phyloP scores from a whole-genome alignment of 495 filamentous ascomycete genomes.

The Lichina pygmaea region DNA sequence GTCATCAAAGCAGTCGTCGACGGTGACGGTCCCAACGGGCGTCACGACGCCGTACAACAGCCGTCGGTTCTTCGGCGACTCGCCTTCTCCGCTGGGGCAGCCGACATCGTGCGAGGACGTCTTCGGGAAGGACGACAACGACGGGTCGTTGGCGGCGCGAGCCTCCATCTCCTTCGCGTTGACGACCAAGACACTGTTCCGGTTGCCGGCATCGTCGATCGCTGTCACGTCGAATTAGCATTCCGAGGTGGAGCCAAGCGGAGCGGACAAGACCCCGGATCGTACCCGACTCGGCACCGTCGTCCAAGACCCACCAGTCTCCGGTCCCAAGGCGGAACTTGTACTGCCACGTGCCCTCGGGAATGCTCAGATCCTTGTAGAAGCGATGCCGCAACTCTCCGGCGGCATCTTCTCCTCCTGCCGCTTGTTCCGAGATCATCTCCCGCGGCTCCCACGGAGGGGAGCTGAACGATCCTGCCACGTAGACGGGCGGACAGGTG shows the following conservation, averaged over 20 bases:
- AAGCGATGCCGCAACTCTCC: conserved; percentile 12
- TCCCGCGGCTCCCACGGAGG: conserved; percentile 35
- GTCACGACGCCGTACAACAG: too few species aligned
- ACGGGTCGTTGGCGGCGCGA: background rate
- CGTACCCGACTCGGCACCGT: conserved; percentile 23
- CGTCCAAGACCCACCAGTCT: conserved; percentile 39
- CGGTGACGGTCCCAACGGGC: too few species aligned
- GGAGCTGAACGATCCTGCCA: conserved; percentile 36
- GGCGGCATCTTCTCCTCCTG: conserved; percentile 19
- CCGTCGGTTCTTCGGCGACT: too few species aligned
- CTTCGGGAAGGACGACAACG: background rate
- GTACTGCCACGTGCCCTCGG: conserved; percentile 28
- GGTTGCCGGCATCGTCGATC: conserved; percentile 26
- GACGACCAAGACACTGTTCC: conserved; percentile 27
- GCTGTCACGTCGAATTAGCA: conserved; percentile 8
- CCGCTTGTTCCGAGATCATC: conserved; percentile 19
- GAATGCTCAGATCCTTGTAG: conserved; percentile 5
- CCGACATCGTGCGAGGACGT: background rate
- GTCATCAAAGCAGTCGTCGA: too few species aligned
- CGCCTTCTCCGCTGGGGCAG: too few species aligned
- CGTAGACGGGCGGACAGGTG: conserved; percentile 29
- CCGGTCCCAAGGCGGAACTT: conserved; percentile 37
- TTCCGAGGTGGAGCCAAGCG: background rate
- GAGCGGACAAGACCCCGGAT: background rate
- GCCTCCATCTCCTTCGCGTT: background rate